Percentiles rank a stretch among this genome's conserved stretches.
These are phyloP conservation scores for Candida vaughaniae DNA, from an alignment of 805 yeast genomes.

Conservation along the genomic window DNA sequence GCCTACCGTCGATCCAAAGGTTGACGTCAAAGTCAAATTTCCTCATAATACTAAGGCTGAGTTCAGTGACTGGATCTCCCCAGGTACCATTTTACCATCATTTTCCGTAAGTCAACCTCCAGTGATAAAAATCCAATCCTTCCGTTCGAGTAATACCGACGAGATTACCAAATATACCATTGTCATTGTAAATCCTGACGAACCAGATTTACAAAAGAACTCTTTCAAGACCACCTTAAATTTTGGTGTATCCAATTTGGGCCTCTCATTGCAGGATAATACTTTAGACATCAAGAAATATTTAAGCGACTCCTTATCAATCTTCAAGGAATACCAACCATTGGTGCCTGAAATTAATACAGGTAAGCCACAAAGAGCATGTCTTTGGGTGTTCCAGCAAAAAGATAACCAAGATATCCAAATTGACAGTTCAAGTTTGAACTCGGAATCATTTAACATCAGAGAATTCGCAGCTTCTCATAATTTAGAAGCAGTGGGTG, in stretches of 20 bases:
- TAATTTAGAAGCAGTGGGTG: slow-evolving; percentile 77
- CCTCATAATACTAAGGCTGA: slow-evolving; percentile 58
- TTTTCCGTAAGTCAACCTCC: slow-evolving; percentile 76
- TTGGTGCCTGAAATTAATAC: slow-evolving; percentile 88
- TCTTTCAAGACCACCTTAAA: slow-evolving; percentile 68
- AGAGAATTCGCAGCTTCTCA: slow-evolving; percentile 60
- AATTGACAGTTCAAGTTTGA: slow-evolving; percentile 8
- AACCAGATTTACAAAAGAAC: slow-evolving; percentile 72
- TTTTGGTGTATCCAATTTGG: slow-evolving; percentile 74
- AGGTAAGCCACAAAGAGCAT: slow-evolving; percentile 70
- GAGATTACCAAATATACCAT: slow-evolving; percentile 66
- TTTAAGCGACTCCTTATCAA: slow-evolving; percentile 30
- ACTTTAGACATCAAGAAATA: slow-evolving; percentile 48
- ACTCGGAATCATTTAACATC: slow-evolving; percentile 54
- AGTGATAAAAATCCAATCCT: slow-evolving; percentile 72
- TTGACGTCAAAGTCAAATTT: slow-evolving; percentile 72
- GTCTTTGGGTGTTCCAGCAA: slow-evolving; percentile 91
- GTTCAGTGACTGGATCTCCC: slow-evolving; percentile 68
- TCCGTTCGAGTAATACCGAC: slow-evolving; percentile 35
- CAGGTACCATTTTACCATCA: slow-evolving; percentile 75
- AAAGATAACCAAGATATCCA: slow-evolving; percentile 18
- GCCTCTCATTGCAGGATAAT: slow-evolving; percentile 57
- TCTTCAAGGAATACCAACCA: slow-evolving; percentile 64
- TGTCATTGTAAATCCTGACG: slow-evolving; percentile 86
- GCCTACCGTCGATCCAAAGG: slow-evolving; percentile 82